Evolutionary conservation across 2,329 filamentous ascomycete species (phyloP).

Genomic region (Hypoxylon sp.): DNA sequence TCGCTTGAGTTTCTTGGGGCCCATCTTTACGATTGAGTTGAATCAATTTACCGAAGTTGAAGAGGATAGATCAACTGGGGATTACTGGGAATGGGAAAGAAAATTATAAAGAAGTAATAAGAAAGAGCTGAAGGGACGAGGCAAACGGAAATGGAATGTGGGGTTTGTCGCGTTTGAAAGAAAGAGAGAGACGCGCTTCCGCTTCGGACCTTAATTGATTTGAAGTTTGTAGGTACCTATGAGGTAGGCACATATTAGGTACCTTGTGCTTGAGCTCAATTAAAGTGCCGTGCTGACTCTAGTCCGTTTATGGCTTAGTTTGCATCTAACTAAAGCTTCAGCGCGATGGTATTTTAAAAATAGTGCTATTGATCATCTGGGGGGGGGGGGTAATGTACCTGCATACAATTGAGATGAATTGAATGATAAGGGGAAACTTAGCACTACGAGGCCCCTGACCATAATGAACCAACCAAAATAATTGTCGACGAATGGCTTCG

Average conservation of each 20-base stretch:
- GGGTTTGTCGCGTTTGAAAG: conserved; percentile 30
- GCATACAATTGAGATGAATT: background rate
- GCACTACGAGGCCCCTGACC: conserved; percentile 1
- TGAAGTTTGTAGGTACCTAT: background rate
- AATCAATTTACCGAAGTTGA: background rate
- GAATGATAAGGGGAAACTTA: background rate
- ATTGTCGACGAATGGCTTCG: conserved; percentile 21
- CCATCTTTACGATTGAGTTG: conserved; percentile 36
- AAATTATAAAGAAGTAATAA: background rate
- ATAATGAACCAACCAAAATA: conserved; percentile 22
- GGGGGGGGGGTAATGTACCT: background rate
- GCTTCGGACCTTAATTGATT: no score
- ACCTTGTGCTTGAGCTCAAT: no score
- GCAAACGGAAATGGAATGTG: conserved; percentile 10
- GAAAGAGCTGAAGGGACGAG: background rate
- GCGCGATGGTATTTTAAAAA: no score
- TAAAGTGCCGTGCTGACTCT: no score
- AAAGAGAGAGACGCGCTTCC: conserved; percentile 26
- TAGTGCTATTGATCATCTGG: no score
- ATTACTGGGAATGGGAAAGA: conserved; percentile 1
- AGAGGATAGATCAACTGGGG: background rate
- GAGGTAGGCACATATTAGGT: no score
- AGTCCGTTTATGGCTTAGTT: no score
- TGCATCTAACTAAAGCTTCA: no score
- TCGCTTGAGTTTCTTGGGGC: conserved; percentile 42